A percentile compares a stretch with the other conserved stretches of the same genome.
Evolutionary conservation across 176 grass and related monocot species (phyloP).

Genomic region (Poa annua): DNA sequence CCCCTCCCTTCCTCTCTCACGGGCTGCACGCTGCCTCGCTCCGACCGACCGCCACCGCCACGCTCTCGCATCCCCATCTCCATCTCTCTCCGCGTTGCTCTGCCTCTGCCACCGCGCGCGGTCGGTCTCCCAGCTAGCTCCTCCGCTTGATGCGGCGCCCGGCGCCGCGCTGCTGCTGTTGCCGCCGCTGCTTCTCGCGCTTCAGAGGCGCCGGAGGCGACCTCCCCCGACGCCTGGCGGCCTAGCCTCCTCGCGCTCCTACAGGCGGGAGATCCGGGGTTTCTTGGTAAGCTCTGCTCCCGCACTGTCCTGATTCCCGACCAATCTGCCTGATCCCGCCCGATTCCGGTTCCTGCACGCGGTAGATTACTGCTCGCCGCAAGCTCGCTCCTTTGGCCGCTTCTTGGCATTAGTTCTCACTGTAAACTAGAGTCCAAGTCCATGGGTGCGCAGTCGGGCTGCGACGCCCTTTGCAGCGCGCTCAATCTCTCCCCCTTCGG

Average conservation of each 20-base stretch:
- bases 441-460: neutral
- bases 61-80: conserved; percentile 20
- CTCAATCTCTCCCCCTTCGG: neutral
- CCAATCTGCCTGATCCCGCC: conserved; percentile 37
- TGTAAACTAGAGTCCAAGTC: neutral
- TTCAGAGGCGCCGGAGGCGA: neutral
- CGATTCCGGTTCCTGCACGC: conserved; percentile 30
- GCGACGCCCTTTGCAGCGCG: neutral
- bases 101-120: conserved; percentile 20
- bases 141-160: conserved; percentile 14
- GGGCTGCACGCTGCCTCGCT: conserved; percentile 44
- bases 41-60: conserved; percentile 42
- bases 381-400: neutral
- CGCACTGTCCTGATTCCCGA: conserved; percentile 7
- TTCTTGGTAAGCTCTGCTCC: conserved; percentile 40
- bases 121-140: conserved; percentile 12
- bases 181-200: neutral
- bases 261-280: conserved; percentile 37
- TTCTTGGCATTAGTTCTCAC: neutral
- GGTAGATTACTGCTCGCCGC: neutral
- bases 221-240: neutral
- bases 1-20: neutral
- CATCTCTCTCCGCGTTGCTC: conserved; percentile 30
- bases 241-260: conserved; percentile 17
- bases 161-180: conserved; percentile 30